A percentile compares a stretch with the other conserved stretches of the same genome.
Conservation (phyloP, 2,329 filamentous ascomycete genomes). For the Berkeleyomyces basicola region DNA sequence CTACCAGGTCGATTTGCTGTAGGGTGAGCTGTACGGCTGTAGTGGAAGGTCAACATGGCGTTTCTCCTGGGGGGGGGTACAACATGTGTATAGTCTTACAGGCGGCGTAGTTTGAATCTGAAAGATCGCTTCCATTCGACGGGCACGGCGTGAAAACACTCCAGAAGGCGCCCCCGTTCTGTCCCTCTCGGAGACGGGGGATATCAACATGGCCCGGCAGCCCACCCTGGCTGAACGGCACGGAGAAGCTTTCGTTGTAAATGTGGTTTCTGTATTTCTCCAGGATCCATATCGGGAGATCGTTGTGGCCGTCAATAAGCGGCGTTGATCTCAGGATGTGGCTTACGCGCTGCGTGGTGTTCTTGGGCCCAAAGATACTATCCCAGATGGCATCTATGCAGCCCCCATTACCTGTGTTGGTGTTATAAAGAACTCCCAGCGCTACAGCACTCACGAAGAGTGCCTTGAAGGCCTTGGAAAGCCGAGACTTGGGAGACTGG, state of each 20-base stretch:
- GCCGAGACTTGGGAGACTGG: not conserved
- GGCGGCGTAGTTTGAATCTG: slow-evolving; percentile 50
- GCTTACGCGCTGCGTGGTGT: slow-evolving; percentile 2
- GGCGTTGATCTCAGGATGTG: slow-evolving; percentile 9
- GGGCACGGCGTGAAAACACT: slow-evolving; percentile 72
- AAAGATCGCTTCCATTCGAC: slow-evolving; percentile 52
- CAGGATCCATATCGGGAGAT: slow-evolving; percentile 62
- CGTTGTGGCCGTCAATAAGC: slow-evolving; percentile 67
- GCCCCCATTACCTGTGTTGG: not conserved
- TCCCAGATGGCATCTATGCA: not conserved
- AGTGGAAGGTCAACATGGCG: slow-evolving; percentile 4
- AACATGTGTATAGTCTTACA: slow-evolving; percentile 29
- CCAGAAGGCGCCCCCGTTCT: slow-evolving; percentile 82
- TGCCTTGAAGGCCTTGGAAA: not conserved
- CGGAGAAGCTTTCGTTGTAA: slow-evolving; percentile 54
- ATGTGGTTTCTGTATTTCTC: slow-evolving; percentile 57
- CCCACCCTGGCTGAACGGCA: slow-evolving; percentile 54
- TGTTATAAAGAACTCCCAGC: not conserved
- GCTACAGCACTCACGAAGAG: not conserved
- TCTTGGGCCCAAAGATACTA: slow-evolving; percentile 2
- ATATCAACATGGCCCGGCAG: slow-evolving; percentile 62
- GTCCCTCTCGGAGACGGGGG: slow-evolving; percentile 52
- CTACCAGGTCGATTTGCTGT: slow-evolving; percentile 58
- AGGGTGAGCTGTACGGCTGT: slow-evolving; percentile 49
- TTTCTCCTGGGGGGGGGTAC: not conserved